These are phyloP conservation scores for Tuber umbilicatum DNA, from an alignment of 495 filamentous ascomycete species.

Conservation along the genomic window DNA sequence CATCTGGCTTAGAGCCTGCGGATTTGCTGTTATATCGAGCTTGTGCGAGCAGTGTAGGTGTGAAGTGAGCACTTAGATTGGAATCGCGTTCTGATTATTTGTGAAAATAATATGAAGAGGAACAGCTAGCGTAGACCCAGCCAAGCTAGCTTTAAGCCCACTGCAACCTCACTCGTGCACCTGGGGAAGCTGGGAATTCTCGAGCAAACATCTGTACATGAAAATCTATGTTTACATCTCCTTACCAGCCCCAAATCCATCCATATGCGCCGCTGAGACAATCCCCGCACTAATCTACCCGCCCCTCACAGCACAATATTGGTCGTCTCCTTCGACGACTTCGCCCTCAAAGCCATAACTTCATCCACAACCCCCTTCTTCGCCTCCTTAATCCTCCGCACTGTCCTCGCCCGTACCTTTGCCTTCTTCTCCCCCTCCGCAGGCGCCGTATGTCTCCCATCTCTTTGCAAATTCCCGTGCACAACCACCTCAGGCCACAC, in stretches of 20 bases:
- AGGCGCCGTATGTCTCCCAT: conserved; percentile 34
- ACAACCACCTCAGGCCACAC: conserved; percentile 63
- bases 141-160: neutral
- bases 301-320: neutral
- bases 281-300: neutral
- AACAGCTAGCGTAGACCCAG: neutral
- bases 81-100: neutral
- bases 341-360: neutral
- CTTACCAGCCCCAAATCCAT: conserved; percentile 9
- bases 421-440: neutral
- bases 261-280: conserved; percentile 7
- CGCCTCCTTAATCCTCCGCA: neutral
- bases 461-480: conserved; percentile 47
- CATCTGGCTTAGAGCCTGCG: neutral
- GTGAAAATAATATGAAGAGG: neutral
- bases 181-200: neutral
- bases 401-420: neutral
- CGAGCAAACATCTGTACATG: conserved; percentile 20
- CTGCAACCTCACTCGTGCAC: neutral
- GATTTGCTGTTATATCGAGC: neutral
- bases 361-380: neutral
- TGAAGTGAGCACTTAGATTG: neutral
- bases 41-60: neutral
- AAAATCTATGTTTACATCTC: conserved; percentile 10
- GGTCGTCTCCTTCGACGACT: neutral